These are phyloP conservation scores for Leccinum griseonigrum DNA, from an alignment of 1,284 basidiomycete genomes.

Conservation along the genomic window DNA sequence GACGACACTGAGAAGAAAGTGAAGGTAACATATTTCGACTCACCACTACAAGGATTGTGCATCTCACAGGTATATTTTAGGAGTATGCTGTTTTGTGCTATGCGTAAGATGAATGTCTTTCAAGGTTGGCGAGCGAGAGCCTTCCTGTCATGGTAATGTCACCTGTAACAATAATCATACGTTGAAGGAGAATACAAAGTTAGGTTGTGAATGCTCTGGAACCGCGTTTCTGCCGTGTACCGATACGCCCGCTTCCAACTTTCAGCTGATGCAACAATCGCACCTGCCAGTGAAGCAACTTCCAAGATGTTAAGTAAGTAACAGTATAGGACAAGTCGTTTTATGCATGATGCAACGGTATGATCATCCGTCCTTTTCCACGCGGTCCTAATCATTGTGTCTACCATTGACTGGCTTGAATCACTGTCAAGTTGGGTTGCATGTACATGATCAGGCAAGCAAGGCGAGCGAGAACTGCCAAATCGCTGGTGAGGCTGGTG, in stretches of 20 bases:
- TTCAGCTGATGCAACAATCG: not conserved
- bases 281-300: not conserved
- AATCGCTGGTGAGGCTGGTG: no score
- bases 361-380: no score
- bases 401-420: no score
- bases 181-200: constrained; percentile 2
- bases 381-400: no score
- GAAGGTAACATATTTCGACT: constrained; percentile 23
- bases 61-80: constrained; percentile 27
- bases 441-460: no score
- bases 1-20: constrained; percentile 32
- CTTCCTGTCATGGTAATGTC: not conserved
- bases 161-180: constrained; percentile 9
- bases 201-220: not conserved
- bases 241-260: not conserved
- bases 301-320: not conserved
- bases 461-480: no score
- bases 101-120: constrained; percentile 13
- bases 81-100: constrained; percentile 46
- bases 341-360: no score
- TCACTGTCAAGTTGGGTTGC: no score
- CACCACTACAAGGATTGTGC: not conserved
- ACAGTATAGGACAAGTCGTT: not conserved
- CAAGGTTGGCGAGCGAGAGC: not conserved
- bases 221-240: not conserved